Percentiles rank a stretch among this genome's conserved stretches.
These are phyloP conservation scores for Calonectria leucothoes DNA, from an alignment of 2,329 filamentous ascomycete species.

Conservation along the genomic window DNA sequence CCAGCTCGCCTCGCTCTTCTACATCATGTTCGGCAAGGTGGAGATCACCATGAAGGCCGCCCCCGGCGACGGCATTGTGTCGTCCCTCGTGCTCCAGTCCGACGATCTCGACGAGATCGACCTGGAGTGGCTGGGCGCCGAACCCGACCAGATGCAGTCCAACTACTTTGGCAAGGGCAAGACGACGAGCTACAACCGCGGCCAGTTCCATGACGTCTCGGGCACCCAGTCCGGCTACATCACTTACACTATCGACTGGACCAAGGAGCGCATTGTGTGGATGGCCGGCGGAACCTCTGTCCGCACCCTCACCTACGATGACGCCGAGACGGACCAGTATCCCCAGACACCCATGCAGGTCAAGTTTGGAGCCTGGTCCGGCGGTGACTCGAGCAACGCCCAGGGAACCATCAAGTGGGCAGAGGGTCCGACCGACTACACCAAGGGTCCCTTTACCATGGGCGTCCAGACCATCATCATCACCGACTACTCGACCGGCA, in stretches of 20 bases:
- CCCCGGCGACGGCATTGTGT: slow-evolving; percentile 91
- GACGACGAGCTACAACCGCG: slow-evolving; percentile 87
- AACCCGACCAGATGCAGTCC: slow-evolving; percentile 83
- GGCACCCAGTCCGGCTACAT: slow-evolving; percentile 81
- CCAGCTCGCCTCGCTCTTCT: slow-evolving; percentile 89
- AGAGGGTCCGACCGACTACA: slow-evolving; percentile 86
- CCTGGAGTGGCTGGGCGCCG: slow-evolving; percentile 92
- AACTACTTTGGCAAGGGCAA: slow-evolving; percentile 98
- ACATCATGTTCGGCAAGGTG: slow-evolving; percentile 98
- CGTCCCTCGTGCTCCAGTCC: slow-evolving; percentile 89
- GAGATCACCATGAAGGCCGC: slow-evolving; percentile 88
- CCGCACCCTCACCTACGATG: slow-evolving; percentile 76
- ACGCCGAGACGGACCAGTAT: slow-evolving; percentile 80
- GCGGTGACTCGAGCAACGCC: slow-evolving; percentile 83
- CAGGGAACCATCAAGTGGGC: slow-evolving; percentile 92
- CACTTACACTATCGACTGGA: slow-evolving; percentile 95
- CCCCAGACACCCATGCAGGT: slow-evolving; percentile 96
- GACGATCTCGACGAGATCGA: slow-evolving; percentile 97
- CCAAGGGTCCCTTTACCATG: slow-evolving; percentile 87
- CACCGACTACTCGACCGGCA: slow-evolving; percentile 93
- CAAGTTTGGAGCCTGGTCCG: slow-evolving; percentile 92
- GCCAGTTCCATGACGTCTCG: slow-evolving; percentile 77
- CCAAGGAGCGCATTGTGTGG: slow-evolving; percentile 85
- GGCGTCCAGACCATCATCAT: slow-evolving; percentile 79
- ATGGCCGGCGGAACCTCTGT: slow-evolving; percentile 82